A percentile compares a stretch with the other conserved stretches of the same genome.
phyloP scores from a whole-genome alignment of 2,329 filamentous ascomycete genomes.

The Diaporthe eres region DNA sequence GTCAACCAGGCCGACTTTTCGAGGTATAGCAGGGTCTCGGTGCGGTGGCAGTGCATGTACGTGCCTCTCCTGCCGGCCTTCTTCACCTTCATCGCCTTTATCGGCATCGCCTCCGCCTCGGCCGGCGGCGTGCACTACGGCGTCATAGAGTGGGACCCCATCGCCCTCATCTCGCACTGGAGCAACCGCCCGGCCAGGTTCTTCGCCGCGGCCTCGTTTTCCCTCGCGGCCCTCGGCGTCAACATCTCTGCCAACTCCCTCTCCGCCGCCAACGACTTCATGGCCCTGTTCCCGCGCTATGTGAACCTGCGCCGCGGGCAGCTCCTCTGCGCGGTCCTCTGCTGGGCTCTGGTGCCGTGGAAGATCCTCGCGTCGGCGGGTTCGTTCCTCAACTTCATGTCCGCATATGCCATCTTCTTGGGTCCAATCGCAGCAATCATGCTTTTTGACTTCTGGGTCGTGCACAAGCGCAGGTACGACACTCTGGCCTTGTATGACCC shows the following conservation, averaged over 20 bases:
- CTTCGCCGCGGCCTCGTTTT: constrained; percentile 33
- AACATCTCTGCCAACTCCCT: constrained; percentile 68
- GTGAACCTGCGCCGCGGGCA: constrained; percentile 66
- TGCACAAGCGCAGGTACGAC: constrained; percentile 53
- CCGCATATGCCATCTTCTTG: constrained; percentile 53
- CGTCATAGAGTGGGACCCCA: constrained; percentile 60
- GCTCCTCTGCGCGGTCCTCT: constrained; percentile 56
- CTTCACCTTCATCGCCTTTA: constrained; percentile 57
- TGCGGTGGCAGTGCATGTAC: constrained; percentile 38
- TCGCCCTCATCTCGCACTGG: constrained; percentile 56
- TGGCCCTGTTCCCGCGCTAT: constrained; percentile 64
- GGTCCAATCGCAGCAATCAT: constrained; percentile 57
- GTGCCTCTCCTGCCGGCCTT: constrained; percentile 54
- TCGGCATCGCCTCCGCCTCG: constrained; percentile 59
- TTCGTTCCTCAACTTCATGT: constrained; percentile 64
- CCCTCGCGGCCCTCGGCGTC: constrained; percentile 63
- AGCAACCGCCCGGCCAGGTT: constrained; percentile 34
- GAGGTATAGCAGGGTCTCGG: constrained; percentile 37
- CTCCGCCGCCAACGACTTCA: constrained; percentile 66
- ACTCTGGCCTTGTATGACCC: constrained; percentile 59
- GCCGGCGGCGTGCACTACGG: constrained; percentile 57
- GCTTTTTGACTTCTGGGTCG: constrained; percentile 50
- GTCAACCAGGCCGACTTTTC: constrained; percentile 42
- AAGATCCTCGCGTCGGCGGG: constrained; percentile 66
- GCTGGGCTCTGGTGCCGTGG: constrained; percentile 69